Evolutionary conservation across 306 rosid genomes (phyloP).

Genomic region (Vachellia collinsii): DNA sequence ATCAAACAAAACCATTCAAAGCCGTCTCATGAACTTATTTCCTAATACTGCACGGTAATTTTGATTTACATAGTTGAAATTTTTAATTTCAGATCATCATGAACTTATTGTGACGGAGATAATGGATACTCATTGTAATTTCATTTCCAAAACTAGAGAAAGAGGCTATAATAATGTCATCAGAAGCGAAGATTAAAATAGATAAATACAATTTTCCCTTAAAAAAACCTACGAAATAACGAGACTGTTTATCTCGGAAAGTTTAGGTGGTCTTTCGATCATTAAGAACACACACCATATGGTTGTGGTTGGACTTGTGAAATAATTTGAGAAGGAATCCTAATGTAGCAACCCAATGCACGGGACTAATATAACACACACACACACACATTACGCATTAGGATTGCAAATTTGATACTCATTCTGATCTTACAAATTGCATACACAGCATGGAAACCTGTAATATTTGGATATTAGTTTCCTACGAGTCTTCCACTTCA

Average conservation of each 20-base stretch:
- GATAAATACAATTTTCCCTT: neutral
- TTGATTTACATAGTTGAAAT: neutral
- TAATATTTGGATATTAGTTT: slow-evolving; percentile 15
- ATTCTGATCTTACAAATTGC: neutral
- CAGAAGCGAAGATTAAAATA: neutral
- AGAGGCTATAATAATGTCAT: too few relatives aligned
- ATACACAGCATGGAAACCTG: neutral
- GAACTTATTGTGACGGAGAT: neutral
- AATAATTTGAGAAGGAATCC: neutral
- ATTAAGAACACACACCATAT: too few relatives aligned
- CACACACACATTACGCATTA: neutral
- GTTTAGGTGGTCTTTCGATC: neutral
- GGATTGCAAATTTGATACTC: neutral
- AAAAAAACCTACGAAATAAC: neutral
- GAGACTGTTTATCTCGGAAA: neutral
- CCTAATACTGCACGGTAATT: too few relatives aligned
- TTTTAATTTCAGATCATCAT: neutral
- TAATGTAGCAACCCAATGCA: neutral
- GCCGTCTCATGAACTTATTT: neutral
- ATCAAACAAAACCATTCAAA: neutral
- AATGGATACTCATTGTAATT: neutral
- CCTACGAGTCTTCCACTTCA: slow-evolving; percentile 36
- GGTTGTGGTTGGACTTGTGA: neutral
- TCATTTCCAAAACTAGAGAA: neutral
- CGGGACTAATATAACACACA: too few relatives aligned